These are phyloP conservation scores for Trypanosoma caninum DNA, from an alignment of 208 protist genomes.

Conservation along the genomic window DNA sequence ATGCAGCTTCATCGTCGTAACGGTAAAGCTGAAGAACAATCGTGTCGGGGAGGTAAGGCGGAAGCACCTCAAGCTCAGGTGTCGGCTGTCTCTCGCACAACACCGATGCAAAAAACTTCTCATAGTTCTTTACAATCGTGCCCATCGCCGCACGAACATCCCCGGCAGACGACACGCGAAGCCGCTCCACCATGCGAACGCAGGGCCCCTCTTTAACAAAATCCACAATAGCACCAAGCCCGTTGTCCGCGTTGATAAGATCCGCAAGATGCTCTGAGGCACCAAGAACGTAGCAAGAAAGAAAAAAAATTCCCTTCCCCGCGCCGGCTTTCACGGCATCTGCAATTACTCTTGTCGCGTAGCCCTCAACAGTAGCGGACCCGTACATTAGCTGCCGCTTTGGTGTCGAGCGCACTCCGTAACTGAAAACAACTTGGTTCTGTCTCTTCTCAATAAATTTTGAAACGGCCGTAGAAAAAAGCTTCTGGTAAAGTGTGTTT, in stretches of 20 bases:
- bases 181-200: slow-evolving; percentile 75
- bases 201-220: slow-evolving; percentile 86
- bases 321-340: slow-evolving; percentile 41
- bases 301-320: slow-evolving; percentile 50
- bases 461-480: slow-evolving; percentile 34
- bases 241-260: slow-evolving; percentile 75
- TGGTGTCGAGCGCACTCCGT: slow-evolving; percentile 80
- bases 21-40: slow-evolving; percentile 80
- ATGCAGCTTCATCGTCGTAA: slow-evolving; percentile 70
- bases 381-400: slow-evolving; percentile 85
- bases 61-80: slow-evolving; percentile 74
- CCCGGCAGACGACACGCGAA: slow-evolving; percentile 37
- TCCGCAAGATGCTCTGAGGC: slow-evolving; percentile 72
- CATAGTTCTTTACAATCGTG: slow-evolving; percentile 76
- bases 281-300: slow-evolving; percentile 78
- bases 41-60: slow-evolving; percentile 83
- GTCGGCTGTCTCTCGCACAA: slow-evolving; percentile 76
- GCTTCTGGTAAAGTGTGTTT: slow-evolving; percentile 24
- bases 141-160: slow-evolving; percentile 58
- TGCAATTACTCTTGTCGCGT: slow-evolving; percentile 62
- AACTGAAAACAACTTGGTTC: slow-evolving; percentile 84
- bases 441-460: slow-evolving; percentile 61
- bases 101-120: slow-evolving; percentile 69
- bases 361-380: slow-evolving; percentile 46
- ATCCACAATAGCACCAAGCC: slow-evolving; percentile 79